phyloP scores from a whole-genome alignment of 1,284 basidiomycete species.

The Singerocomus rubriflavus region DNA sequence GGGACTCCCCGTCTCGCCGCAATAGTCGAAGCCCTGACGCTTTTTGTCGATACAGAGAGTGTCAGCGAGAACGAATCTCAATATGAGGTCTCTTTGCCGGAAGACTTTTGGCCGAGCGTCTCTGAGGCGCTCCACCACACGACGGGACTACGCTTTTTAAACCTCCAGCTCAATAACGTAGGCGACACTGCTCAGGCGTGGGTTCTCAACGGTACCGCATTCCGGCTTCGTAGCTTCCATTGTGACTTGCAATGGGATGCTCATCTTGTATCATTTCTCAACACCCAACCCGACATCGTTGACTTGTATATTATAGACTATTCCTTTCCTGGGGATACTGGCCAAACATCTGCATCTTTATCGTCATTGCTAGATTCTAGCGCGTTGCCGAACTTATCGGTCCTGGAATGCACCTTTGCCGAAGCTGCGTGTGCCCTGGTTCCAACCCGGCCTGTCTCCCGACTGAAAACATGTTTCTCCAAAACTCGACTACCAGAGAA shows the following conservation, averaged over 20 bases:
- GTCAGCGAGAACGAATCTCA: background rate
- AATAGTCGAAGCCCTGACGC: conserved; percentile 52
- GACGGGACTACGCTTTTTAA: conserved; percentile 47
- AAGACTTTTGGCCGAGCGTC: conserved; percentile 49
- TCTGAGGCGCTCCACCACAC: conserved; percentile 45
- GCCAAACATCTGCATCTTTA: conserved; percentile 4
- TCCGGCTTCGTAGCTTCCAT: conserved; percentile 55
- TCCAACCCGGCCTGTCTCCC: conserved; percentile 54
- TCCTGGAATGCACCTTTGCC: conserved; percentile 61
- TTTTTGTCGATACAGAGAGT: conserved; percentile 33
- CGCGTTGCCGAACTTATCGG: conserved; percentile 47
- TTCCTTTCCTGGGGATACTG: conserved; percentile 28
- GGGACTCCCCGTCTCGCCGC: conserved; percentile 43
- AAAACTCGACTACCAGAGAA: conserved; percentile 46
- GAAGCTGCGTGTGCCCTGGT: conserved; percentile 56
- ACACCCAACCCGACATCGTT: conserved; percentile 45
- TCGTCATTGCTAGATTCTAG: conserved; percentile 28
- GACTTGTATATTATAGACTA: conserved; percentile 63
- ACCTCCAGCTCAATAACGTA: conserved; percentile 37
- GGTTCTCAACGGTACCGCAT: conserved; percentile 48
- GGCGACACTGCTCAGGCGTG: conserved; percentile 46
- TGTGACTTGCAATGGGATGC: conserved; percentile 64
- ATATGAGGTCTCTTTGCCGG: conserved; percentile 22
- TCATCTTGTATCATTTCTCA: conserved; percentile 52
- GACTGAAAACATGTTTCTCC: conserved; percentile 68